phyloP scores from a whole-genome alignment of 1,139 yeast species.

The Zygotorulaspora mrakii region DNA sequence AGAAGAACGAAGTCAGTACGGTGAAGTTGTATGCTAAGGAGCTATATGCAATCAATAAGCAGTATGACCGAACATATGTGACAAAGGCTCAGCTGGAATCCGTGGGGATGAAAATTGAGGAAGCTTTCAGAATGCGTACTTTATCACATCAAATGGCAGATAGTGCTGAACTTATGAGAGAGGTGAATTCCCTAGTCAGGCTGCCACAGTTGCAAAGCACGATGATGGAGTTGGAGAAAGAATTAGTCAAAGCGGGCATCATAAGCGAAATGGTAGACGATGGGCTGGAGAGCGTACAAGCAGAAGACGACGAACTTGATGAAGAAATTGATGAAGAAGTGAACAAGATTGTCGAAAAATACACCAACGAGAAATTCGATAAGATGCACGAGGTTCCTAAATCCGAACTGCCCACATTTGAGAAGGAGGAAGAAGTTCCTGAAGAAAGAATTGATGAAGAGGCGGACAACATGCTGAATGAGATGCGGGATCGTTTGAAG shows the following conservation, averaged over 20 bases:
- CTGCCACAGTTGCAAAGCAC: conserved; percentile 80
- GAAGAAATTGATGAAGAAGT: conserved; percentile 71
- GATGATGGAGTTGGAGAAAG: conserved; percentile 83
- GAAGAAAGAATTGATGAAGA: conserved; percentile 70
- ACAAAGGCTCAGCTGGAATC: conserved; percentile 85
- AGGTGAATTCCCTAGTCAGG: conserved; percentile 72
- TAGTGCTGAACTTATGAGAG: conserved; percentile 81
- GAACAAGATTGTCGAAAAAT: conserved; percentile 50
- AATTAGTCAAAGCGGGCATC: conserved; percentile 85
- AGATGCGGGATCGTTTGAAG: conserved; percentile 82
- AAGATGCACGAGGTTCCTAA: conserved; percentile 48
- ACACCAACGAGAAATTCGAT: conserved; percentile 47
- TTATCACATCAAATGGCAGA: conserved; percentile 77
- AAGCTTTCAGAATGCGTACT: conserved; percentile 83
- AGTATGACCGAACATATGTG: conserved; percentile 66
- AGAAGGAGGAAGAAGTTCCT: conserved; percentile 46
- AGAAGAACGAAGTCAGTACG: conserved; percentile 68
- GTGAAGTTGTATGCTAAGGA: conserved; percentile 83
- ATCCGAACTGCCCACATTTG: conserved; percentile 43
- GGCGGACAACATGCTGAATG: conserved; percentile 69
- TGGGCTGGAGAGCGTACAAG: conserved; percentile 67
- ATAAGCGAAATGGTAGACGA: conserved; percentile 96
- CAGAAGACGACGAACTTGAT: conserved; percentile 63
- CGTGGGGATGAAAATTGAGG: conserved; percentile 83
- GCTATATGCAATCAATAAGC: conserved; percentile 68